Evolutionary conservation across 805 yeast species (phyloP).

Genomic region (Isabelozyma gotoi): DNA sequence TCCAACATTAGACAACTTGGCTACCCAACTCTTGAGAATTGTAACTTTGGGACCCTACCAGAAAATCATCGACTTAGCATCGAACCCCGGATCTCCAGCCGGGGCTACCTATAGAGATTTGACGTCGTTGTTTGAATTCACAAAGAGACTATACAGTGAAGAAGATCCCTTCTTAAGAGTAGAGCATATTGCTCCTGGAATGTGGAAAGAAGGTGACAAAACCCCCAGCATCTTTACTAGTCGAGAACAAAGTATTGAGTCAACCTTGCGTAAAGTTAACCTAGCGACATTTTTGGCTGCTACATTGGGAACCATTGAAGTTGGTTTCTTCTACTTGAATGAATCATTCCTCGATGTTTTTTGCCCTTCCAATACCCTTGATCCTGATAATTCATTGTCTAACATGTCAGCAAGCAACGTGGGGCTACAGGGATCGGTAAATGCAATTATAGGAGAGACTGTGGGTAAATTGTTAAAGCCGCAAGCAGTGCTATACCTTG

Average conservation of each 20-base stretch:
- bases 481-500: conserved; percentile 77
- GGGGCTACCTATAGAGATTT: conserved; percentile 68
- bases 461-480: conserved; percentile 69
- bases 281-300: conserved; percentile 88
- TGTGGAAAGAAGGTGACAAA: conserved; percentile 63
- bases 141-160: conserved; percentile 66
- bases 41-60: conserved; percentile 76
- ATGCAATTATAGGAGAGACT: conserved; percentile 35
- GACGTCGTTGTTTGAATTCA: conserved; percentile 74
- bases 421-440: conserved; percentile 34
- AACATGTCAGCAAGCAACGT: conserved; percentile 30
- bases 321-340: conserved; percentile 84
- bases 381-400: conserved; percentile 45
- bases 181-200: conserved; percentile 67
- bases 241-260: conserved; percentile 59
- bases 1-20: conserved; percentile 76
- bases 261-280: conserved; percentile 79
- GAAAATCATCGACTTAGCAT: conserved; percentile 67
- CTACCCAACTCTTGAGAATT: conserved; percentile 74
- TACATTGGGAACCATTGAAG: conserved; percentile 76
- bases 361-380: conserved; percentile 68
- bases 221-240: conserved; percentile 59
- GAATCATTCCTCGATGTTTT: conserved; percentile 84
- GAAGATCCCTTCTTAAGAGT: conserved; percentile 73
- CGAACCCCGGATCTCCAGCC: conserved; percentile 62